Conservation (phyloP, 2,329 filamentous ascomycete species). For the Apiospora phragmitis region DNA sequence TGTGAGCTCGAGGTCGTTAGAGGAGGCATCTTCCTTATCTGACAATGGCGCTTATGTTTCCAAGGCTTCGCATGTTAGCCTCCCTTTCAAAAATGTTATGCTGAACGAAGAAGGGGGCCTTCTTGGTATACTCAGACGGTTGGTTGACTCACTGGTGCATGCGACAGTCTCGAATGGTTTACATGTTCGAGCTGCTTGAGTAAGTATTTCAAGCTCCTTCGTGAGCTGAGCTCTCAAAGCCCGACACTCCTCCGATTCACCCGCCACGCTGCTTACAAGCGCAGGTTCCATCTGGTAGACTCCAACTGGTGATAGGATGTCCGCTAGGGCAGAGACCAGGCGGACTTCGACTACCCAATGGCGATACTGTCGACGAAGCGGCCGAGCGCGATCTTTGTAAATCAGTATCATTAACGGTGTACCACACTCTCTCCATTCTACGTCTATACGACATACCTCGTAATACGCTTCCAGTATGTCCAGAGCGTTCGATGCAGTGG, state of each 20-base stretch:
- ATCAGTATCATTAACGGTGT: not conserved
- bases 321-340: constrained; percentile 34
- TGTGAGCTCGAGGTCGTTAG: not conserved
- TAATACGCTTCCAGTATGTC: constrained; percentile 39
- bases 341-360: constrained; percentile 41
- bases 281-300: constrained; percentile 38
- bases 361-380: constrained; percentile 45
- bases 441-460: constrained; percentile 20
- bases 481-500: constrained; percentile 33
- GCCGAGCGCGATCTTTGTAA: constrained; percentile 44
- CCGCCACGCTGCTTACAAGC: constrained; percentile 38
- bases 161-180: constrained; percentile 32
- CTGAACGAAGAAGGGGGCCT: not conserved
- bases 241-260: constrained; percentile 41
- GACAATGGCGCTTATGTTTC: not conserved
- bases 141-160: not conserved
- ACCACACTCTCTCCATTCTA: not conserved
- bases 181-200: constrained; percentile 37
- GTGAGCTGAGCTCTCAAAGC: constrained; percentile 35
- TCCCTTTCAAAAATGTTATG: not conserved
- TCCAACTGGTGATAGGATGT: constrained; percentile 40
- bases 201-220: constrained; percentile 38
- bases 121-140: not conserved
- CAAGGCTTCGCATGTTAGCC: not conserved
- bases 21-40: not conserved